phyloP scores from a whole-genome alignment of 495 filamentous ascomycete genomes.

The Xylaria castorea region DNA sequence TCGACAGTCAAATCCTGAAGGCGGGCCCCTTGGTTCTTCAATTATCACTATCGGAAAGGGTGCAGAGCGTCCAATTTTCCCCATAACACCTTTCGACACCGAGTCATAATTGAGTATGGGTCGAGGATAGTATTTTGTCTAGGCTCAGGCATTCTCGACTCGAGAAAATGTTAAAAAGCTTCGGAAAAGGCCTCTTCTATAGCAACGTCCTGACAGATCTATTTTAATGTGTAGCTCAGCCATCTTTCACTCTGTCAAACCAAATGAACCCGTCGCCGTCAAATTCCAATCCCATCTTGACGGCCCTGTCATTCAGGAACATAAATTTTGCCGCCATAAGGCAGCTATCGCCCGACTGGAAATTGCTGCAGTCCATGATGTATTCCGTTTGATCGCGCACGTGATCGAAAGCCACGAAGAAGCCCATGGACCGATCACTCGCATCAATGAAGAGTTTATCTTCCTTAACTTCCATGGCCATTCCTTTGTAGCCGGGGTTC shows the following conservation, averaged over 20 bases:
- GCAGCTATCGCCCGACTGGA: slow-evolving; percentile 19
- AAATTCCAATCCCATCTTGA: slow-evolving; percentile 38
- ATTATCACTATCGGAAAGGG: no score
- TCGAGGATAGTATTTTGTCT: background rate
- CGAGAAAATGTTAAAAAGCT: background rate
- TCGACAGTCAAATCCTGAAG: background rate
- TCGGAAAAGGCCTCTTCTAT: background rate
- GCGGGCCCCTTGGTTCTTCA: no score
- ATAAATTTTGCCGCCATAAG: slow-evolving; percentile 34
- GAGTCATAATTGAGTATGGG: background rate
- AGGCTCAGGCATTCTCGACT: background rate
- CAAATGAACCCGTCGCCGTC: slow-evolving; percentile 39
- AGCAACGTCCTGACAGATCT: background rate
- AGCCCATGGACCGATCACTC: slow-evolving; percentile 40
- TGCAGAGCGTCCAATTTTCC: no score
- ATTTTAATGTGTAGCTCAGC: background rate
- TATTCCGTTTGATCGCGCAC: slow-evolving; percentile 33
- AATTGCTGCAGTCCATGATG: slow-evolving; percentile 10
- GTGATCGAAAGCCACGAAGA: slow-evolving; percentile 35
- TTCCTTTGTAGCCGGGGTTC: slow-evolving; percentile 45
- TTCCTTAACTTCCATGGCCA: slow-evolving; percentile 39
- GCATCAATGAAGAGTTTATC: slow-evolving; percentile 44
- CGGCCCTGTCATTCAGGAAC: slow-evolving; percentile 31
- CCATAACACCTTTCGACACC: background rate
- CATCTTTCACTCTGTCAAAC: slow-evolving; percentile 38